Base-by-base conservation (phyloP, 345 rosid genomes). In the Brassica carinata region DNA sequence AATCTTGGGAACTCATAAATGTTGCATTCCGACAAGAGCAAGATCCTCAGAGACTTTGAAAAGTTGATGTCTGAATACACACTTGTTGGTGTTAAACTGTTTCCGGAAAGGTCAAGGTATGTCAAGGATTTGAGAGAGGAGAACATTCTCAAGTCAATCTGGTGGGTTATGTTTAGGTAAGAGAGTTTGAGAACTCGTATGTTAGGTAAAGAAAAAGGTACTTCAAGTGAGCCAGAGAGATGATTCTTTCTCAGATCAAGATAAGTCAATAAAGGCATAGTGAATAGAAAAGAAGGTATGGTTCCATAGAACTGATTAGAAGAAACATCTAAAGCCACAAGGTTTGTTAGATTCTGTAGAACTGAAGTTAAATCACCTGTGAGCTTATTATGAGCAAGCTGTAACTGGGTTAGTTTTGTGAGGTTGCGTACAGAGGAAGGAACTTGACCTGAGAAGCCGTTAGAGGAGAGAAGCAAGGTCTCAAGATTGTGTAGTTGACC, bases 1-100 rank as follows among this genome's bases (percentile, higher is more conserved):
- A 63, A 63, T 29, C 67, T 63, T 2, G 38, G 67, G 17, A 63
- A 29, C 7, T 13, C 17, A 29, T 3, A 5, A 2, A 63, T 5
- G 67, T 63, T 29, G 67, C 67, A 63, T 63, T 14, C 38, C 67
- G 38, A 63, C 67, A 63, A 29, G 67, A 63, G 67, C 67, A 63
- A 63, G 67, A 63, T 0, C 38, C 2, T 13, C 38, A 63, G 18
- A 15, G 8, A 29, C 1, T 4, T 14, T 29, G 67, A 7, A 2
- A 63, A 30, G 67, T 63, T 0, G 17, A 29, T 29, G 67, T 29
- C 36, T 29, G 67, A 29, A 29, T 63, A 1, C 9, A 63, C 36
- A 29, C 67, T 63, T 7, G 38, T 63, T 14, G 67, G 67, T 29
- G 36, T 63, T 13, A 62, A 13, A 5, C 67, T 63, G 67, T 5